A percentile compares a stretch with the other conserved stretches of the same genome.
Conservation (phyloP, 257 asterid genomes). For the Paulownia fortunei region DNA sequence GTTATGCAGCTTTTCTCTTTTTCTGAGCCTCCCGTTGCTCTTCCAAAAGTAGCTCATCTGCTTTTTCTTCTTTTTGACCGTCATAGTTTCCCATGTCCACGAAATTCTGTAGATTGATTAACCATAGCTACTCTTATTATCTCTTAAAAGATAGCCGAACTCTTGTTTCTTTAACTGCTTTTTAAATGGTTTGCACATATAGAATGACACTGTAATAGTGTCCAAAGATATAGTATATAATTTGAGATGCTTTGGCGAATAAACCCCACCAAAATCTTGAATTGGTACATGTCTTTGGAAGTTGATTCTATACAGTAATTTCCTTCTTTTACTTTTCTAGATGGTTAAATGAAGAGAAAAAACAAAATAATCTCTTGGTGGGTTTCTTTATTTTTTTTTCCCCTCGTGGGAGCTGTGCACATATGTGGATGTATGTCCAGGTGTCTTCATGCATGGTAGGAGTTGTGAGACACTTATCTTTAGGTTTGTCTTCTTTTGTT, state of each 20-base stretch:
- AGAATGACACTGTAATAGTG: background rate
- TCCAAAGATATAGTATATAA: background rate
- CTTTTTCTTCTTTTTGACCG: background rate
- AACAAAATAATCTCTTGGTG: no score
- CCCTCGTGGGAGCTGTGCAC: no score
- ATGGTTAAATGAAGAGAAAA: no score
- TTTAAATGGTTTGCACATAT: background rate
- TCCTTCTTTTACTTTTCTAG: background rate
- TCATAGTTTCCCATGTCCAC: background rate
- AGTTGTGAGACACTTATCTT: no score
- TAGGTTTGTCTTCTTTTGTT: background rate
- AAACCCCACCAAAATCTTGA: background rate
- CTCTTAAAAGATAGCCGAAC: background rate
- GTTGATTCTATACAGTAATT: background rate
- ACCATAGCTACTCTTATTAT: background rate
- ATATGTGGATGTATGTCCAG: no score
- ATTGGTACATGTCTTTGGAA: background rate
- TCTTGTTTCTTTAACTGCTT: background rate
- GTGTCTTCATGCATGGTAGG: no score
- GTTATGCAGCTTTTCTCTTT: background rate
- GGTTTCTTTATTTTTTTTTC: no score
- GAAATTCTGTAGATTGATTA: conserved; percentile 2
- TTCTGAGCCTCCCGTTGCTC: background rate
- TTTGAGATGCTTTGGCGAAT: background rate
- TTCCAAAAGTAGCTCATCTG: conserved; percentile 22